Base-by-base conservation (phyloP, 1,284 basidiomycete genomes). In the Leccinum cinnamomeum region DNA sequence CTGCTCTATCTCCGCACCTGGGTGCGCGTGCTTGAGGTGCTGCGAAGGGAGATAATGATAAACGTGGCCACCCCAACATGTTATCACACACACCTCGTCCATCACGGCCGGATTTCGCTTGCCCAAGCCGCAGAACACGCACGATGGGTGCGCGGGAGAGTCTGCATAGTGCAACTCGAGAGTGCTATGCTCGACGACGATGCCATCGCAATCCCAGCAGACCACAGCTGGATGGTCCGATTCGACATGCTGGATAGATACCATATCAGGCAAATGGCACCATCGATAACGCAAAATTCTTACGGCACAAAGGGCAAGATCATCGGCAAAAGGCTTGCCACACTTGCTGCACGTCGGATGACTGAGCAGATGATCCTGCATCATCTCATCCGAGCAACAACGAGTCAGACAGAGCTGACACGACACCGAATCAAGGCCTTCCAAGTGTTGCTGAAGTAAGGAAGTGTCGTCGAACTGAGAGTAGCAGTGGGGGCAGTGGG, bases 161-260 rank as follows among this genome's bases (percentile, higher is more conserved):
- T 72, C 73, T 12, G 68, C 44, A 16, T 75, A 75, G 56, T 73
- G 71, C 35, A 50, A 54, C 10, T 65, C 69, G 30, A 73, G 66
- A 58, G 28, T 56, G n/a, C 46, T 57, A 14, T 33, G 65, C 6
- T 73, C 72, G 11, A 74, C 55, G 7, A 73, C 66, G 2, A 65
- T 54, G 5, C 71, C 73, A 39, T 64, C 70, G 44, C 71, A 73
- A 25, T 75, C 71, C 71, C 71, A 73, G 57, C 71, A 73, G 46
- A 72, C 71, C 12, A 75, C 64, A 16, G 62, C 65, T 1, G 71
- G 68, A 44, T 75, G 71, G 41, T 64, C 65, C 1, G 57, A 60
- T n/a, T 65, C 66, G 30, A 69, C 57, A 5, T 73, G 71, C 71
- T 73, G 50, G 56, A 56, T 1, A 62, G 8, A 39, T 44, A 35